Conservation (phyloP, 306 rosid genomes). For the Rubus parviflorus region DNA sequence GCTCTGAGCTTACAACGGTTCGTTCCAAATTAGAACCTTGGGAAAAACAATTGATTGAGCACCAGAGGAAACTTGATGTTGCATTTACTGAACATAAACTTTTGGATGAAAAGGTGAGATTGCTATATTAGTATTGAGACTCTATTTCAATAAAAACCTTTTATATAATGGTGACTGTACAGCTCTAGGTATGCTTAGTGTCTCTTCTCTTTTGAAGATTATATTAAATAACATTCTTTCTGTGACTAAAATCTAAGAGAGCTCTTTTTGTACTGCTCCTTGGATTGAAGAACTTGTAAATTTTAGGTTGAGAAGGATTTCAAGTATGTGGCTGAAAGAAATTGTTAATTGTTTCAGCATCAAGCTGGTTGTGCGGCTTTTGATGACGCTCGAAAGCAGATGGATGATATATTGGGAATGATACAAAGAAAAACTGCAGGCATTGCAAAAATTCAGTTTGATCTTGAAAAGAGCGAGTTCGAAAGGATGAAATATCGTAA, state of each 20-base stretch:
- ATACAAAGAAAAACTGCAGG: slow-evolving; percentile 47
- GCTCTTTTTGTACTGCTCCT: neutral
- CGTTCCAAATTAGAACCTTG: slow-evolving; percentile 88
- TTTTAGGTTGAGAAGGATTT: slow-evolving; percentile 14
- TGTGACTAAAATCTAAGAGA: neutral
- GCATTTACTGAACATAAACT: slow-evolving; percentile 69
- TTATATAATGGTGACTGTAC: neutral
- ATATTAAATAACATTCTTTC: neutral
- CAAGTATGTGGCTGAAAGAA: slow-evolving; percentile 16
- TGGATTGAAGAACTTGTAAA: neutral
- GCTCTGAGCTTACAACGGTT: slow-evolving; percentile 71
- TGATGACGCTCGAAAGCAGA: slow-evolving; percentile 64
- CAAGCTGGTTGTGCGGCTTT: slow-evolving; percentile 68
- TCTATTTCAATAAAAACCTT: neutral
- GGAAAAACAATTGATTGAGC: slow-evolving; percentile 86
- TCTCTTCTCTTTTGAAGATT: neutral
- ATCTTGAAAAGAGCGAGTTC: slow-evolving; percentile 57
- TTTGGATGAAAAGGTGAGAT: slow-evolving; percentile 71
- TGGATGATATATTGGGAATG: slow-evolving; percentile 55
- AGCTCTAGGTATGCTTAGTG: neutral
- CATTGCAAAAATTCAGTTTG: slow-evolving; percentile 48
- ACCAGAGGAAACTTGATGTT: slow-evolving; percentile 80
- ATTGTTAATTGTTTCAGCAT: slow-evolving; percentile 52
- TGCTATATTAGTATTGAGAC: neutral
- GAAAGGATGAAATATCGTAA: slow-evolving; percentile 61